Base-by-base conservation (phyloP, 2,329 filamentous ascomycete species). In the Massarina eburnea region DNA sequence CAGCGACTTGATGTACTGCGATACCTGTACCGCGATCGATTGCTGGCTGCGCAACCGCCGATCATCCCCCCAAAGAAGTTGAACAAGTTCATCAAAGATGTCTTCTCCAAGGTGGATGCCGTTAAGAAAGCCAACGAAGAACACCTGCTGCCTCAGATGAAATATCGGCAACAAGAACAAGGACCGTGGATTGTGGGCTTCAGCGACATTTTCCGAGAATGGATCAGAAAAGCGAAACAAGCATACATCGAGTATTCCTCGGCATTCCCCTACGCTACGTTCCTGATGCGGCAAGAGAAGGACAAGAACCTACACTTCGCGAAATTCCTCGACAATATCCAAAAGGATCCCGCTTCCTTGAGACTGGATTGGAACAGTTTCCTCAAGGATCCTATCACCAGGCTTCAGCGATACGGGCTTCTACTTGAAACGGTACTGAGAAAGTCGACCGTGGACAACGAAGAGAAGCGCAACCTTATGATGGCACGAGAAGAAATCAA, bases 191-290 rank as follows among this genome's bases (percentile, higher is more conserved):
- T 99, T 47, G 79, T 82, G 10, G 94, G 94, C 3, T 96, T 96
- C 72, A 96, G 91, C 66, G 94, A 97, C 63, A 89, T 99, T 39
- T 97, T 99, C 76, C 80, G 94, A 47, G 94, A 99, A 73, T 99
- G 94, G 94, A 96, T 97, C 51, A 83, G 94, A 52, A 97, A 96
- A 70, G 94, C 94, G 24, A 90, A 86, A 68, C 76, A 80, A 2
- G 86, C 89, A 9, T 99, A 97, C 66, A 84, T 96, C 49, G 91
- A 95, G 47, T 99, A 97, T 68, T 92, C 92, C 30, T 85, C 87
- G 1, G 85, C 85, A 0, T 97, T 94, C 58, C 92, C 92, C 0
- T 84, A 86, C 47, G 92, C 94, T 1, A 85, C 84, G 29, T 91
- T 89, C 64, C 76, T 91, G 42, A 83, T 99, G 15, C 86, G 91